Evolutionary conservation across 1,139 yeast species (phyloP).

Genomic region (Yamadazyma jaroonii): DNA sequence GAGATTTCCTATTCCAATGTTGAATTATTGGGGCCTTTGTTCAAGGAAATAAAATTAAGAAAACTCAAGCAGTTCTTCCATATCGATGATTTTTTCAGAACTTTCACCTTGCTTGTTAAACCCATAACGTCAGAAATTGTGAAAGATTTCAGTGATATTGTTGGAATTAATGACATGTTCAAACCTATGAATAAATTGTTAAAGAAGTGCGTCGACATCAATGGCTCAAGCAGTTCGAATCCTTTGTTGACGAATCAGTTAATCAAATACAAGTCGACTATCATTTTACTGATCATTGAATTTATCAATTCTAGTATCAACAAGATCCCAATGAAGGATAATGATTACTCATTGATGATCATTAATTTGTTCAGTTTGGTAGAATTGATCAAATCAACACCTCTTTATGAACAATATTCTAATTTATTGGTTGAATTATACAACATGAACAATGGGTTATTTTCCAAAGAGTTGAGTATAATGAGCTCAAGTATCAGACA

Average conservation of each 20-base stretch:
- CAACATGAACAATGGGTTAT: conserved; percentile 27
- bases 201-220: conserved; percentile 29
- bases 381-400: conserved; percentile 31
- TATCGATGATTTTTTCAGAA: conserved; percentile 34
- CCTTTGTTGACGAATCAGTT: conserved; percentile 35
- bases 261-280: conserved; percentile 28
- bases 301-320: conserved; percentile 26
- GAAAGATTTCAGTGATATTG: conserved; percentile 21
- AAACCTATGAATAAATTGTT: conserved; percentile 26
- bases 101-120: conserved; percentile 27
- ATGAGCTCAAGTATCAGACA: conserved; percentile 25
- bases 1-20: conserved; percentile 31
- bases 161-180: conserved; percentile 28
- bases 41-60: conserved; percentile 26
- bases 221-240: conserved; percentile 30
- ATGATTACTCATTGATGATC: conserved; percentile 26
- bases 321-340: conserved; percentile 34
- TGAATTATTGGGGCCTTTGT: conserved; percentile 26
- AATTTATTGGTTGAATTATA: conserved; percentile 28
- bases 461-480: conserved; percentile 25
- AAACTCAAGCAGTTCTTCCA: conserved; percentile 24
- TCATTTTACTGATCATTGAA: conserved; percentile 28
- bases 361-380: conserved; percentile 32
- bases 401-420: conserved; percentile 23
- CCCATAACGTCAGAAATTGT: conserved; percentile 23